phyloP scores from a whole-genome alignment of 2,329 filamentous ascomycete genomes.

The Hypoxylon sp. region DNA sequence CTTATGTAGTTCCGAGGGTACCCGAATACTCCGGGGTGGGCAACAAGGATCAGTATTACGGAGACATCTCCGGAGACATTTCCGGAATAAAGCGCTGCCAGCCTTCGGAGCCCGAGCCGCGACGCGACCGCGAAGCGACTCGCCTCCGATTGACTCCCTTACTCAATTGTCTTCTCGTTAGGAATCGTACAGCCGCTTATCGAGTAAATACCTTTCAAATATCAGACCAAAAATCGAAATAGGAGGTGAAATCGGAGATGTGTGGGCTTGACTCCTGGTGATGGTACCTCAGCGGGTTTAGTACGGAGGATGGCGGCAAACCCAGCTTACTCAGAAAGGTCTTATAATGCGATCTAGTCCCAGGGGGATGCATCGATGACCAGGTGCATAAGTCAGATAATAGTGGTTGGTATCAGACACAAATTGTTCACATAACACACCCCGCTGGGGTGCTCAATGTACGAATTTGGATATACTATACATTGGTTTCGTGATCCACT shows the following conservation, averaged over 20 bases:
- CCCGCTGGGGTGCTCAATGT: neutral
- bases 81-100: neutral
- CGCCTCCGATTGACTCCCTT: neutral
- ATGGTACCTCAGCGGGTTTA: neutral
- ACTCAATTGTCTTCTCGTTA: neutral
- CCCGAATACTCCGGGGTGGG: neutral
- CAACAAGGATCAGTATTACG: neutral
- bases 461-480: no score
- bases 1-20: neutral
- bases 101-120: conserved; percentile 2
- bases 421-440: neutral
- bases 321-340: neutral
- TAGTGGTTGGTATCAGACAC: neutral
- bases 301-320: neutral
- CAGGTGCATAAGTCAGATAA: neutral
- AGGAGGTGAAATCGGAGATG: neutral
- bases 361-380: neutral
- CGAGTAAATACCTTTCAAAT: neutral
- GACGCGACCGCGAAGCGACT: conserved; percentile 7
- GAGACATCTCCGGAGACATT: neutral
- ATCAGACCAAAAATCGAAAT: neutral
- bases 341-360: neutral
- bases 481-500: no score
- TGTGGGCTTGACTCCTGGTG: neutral
- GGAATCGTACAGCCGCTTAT: no score